These are phyloP conservation scores for Rhamnella rubrinervis DNA, from an alignment of 331 rosid genomes.

Conservation along the genomic window DNA sequence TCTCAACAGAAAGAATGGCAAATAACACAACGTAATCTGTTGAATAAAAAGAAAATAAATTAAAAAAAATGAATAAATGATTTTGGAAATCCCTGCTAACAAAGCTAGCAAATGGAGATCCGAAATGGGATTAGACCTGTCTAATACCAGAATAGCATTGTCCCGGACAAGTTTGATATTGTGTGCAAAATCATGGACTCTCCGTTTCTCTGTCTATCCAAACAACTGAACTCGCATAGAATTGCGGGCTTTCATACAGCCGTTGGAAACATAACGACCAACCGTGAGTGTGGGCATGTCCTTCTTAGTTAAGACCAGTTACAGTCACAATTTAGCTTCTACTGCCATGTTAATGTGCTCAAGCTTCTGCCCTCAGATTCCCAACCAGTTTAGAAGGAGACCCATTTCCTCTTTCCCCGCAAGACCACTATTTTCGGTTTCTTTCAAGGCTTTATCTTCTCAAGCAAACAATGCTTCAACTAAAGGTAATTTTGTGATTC, in stretches of 20 bases:
- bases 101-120: background rate
- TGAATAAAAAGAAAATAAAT: too few relatives aligned
- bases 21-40: too few relatives aligned
- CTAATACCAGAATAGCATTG: background rate
- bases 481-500: slow-evolving; percentile 24
- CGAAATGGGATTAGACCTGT: background rate
- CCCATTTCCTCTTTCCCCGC: slow-evolving; percentile 25
- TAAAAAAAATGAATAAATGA: too few relatives aligned
- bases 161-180: background rate
- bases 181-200: background rate
- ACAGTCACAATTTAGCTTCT: slow-evolving; percentile 38
- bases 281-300: slow-evolving; percentile 15
- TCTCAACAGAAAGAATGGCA: too few relatives aligned
- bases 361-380: slow-evolving; percentile 47
- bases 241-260: slow-evolving; percentile 25
- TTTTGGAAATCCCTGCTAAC: too few relatives aligned
- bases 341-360: slow-evolving; percentile 62
- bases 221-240: slow-evolving; percentile 15
- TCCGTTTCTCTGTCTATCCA: slow-evolving; percentile 29
- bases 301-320: slow-evolving; percentile 30
- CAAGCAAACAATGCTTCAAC: slow-evolving; percentile 45
- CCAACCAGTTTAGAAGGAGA: slow-evolving; percentile 33
- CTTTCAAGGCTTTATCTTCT: slow-evolving; percentile 48
- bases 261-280: background rate
- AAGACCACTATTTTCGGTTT: slow-evolving; percentile 16